Percentiles rank a stretch among this genome's conserved stretches.
Evolutionary conservation across 148 eudicot species (phyloP).

Genomic region (Silene uniflora): DNA sequence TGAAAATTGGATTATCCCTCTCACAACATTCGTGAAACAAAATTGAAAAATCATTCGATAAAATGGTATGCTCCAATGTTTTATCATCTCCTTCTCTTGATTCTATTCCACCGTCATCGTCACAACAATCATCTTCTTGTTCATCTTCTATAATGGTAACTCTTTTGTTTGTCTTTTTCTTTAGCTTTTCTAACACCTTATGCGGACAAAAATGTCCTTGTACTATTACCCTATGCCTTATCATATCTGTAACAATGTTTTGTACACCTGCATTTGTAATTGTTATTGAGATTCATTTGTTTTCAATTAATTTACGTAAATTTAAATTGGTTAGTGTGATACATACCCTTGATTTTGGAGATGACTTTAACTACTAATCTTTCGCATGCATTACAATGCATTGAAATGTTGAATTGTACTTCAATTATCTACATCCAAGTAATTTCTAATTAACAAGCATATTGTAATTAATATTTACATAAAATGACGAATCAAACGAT

Average conservation of each 20-base stretch:
- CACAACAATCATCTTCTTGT: neutral
- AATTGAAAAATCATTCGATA: neutral
- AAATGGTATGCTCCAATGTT: neutral
- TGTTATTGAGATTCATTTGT: neutral
- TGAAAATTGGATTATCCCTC: conserved; percentile 12
- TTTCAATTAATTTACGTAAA: neutral
- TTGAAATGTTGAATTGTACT: conserved; percentile 28
- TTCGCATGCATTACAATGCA: conserved; percentile 41
- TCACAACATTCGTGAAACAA: neutral
- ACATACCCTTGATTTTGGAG: conserved; percentile 36
- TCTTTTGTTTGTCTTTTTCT: conserved; percentile 29
- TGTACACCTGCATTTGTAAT: conserved; percentile 30
- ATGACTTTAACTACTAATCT: conserved; percentile 30
- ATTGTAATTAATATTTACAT: neutral
- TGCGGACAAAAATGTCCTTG: conserved; percentile 27
- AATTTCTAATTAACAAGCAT: neutral
- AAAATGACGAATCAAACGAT: too few species aligned
- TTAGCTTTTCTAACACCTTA: conserved; percentile 28
- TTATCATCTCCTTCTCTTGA: neutral
- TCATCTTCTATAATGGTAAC: conserved; percentile 12
- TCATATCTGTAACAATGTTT: conserved; percentile 32
- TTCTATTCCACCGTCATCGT: neutral
- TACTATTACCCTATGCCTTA: conserved; percentile 25
- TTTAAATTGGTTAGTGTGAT: neutral
- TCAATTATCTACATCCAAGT: conserved; percentile 15